Percentiles rank a stretch among this genome's conserved stretches.
Evolutionary conservation across 164 flowering plant species (phyloP).

Genomic region (Vitis rupestris): DNA sequence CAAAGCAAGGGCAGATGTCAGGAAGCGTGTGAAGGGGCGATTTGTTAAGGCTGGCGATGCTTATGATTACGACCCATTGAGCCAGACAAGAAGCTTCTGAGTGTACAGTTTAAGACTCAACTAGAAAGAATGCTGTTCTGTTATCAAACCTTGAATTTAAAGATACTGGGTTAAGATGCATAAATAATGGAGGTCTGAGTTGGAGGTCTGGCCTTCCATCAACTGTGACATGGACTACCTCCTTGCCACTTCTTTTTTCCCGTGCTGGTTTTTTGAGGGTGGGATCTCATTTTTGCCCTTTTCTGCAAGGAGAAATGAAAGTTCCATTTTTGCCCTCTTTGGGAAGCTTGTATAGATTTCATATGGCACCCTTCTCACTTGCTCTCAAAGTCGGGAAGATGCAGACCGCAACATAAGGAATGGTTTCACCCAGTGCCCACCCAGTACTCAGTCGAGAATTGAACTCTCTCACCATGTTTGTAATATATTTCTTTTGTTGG

Average conservation of each 20-base stretch:
- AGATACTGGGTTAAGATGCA: not conserved
- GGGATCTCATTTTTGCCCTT: not conserved
- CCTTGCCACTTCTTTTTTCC: not conserved
- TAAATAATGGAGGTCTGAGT: not conserved
- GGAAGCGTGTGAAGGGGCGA: conserved; percentile 57
- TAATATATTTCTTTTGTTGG: too few species aligned
- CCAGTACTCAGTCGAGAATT: too few species aligned
- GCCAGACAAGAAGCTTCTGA: conserved; percentile 46
- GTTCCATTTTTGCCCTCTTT: not conserved
- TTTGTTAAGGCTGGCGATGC: conserved; percentile 65
- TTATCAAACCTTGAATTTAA: not conserved
- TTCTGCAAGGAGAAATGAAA: not conserved
- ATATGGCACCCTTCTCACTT: not conserved
- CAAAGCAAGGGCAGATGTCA: conserved; percentile 58
- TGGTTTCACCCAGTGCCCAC: too few species aligned
- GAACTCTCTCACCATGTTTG: too few species aligned
- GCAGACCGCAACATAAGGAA: too few species aligned
- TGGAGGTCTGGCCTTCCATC: not conserved
- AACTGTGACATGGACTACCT: not conserved
- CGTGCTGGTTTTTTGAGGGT: not conserved
- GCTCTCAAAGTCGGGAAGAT: too few species aligned
- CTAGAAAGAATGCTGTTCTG: not conserved
- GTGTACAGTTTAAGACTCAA: conserved; percentile 3
- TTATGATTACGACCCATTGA: conserved; percentile 55
- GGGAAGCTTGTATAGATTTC: not conserved